Base-by-base conservation (phyloP, 495 filamentous ascomycete genomes). In the Friedmanniomyces simplex region DNA sequence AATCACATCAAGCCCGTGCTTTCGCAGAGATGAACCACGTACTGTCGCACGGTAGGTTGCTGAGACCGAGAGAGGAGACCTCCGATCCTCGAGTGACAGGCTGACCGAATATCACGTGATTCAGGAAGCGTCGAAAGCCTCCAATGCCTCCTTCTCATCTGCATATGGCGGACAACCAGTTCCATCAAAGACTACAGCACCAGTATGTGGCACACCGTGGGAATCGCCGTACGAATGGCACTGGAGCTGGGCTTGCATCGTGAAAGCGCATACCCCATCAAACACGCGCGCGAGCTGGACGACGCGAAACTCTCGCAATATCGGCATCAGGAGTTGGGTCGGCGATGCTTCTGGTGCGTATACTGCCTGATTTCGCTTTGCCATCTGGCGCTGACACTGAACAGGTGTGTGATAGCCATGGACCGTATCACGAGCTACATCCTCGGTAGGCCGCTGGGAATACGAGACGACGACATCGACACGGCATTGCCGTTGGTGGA, bases 331-430 rank as follows among this genome's bases (percentile, higher is more conserved):
- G 58, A 60, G 21, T 14, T 51, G 14, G 28, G 26, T 2, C 52
- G 58, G 14, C 20, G 52, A 18, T 60, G 58, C 45, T 60, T 60
- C 39, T 60, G 58, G 58, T n/a, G n/a, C n/a, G n/a, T n/a, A n/a
- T n/a, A n/a, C n/a, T n/a, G n/a, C n/a, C n/a, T n/a, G n/a, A n/a
- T n/a, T n/a, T n/a, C n/a, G n/a, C n/a, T n/a, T n/a, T n/a, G n/a
- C n/a, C n/a, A n/a, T n/a, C n/a, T n/a, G n/a, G n/a, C n/a, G n/a
- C n/a, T n/a, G n/a, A n/a, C n/a, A n/a, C n/a, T n/a, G n/a, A n/a
- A n/a, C n/a, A n/a, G n/a, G n/a, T 50, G 39, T 26, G 32, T 56
- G 16, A 43, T 60, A 1, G 30, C 43, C 1, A 50, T 60, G 52
- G 58, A 60, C 45, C 1, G 52, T 6, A 56, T 56, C 16, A 34